Evolutionary conservation across 768 basidiomycete species (phyloP).

Genomic region (Tulasnella calospora): DNA sequence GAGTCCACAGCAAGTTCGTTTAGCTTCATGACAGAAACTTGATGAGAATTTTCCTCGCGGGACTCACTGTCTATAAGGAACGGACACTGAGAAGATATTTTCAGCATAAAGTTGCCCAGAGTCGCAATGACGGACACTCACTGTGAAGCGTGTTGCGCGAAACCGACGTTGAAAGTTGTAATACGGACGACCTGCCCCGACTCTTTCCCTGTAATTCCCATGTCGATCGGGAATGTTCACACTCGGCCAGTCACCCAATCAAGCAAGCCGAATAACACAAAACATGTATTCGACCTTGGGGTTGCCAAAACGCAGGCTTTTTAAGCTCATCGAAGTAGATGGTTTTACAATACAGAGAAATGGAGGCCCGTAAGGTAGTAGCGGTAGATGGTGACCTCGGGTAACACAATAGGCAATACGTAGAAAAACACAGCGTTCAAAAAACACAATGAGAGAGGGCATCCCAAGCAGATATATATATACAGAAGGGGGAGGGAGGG

Average conservation of each 20-base stretch:
- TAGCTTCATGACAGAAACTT: conserved; percentile 3
- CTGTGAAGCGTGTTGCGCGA: not conserved
- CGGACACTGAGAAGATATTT: conserved; percentile 46
- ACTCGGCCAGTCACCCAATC: not conserved
- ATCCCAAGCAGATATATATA: conserved; percentile 1
- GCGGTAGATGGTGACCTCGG: not conserved
- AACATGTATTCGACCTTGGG: not conserved
- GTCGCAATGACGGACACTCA: not conserved
- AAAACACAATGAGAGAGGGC: not conserved
- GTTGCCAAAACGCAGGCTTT: not conserved
- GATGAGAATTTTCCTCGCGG: conserved; percentile 20
- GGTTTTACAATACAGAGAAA: not conserved
- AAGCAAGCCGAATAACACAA: conserved; percentile 1
- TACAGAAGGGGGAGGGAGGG: not conserved
- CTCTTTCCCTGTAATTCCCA: not conserved
- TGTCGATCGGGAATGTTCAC: conserved; percentile 8
- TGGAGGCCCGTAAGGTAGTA: not conserved
- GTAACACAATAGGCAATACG: not conserved
- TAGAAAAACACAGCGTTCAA: conserved; percentile 10
- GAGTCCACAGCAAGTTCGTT: conserved; percentile 12
- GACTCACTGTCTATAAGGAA: conserved; percentile 60
- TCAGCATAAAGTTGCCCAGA: not conserved
- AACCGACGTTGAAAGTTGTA: conserved; percentile 1
- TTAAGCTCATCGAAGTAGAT: not conserved
- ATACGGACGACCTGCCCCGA: conserved; percentile 1